phyloP scores from a whole-genome alignment of 805 yeast genomes.

The Brettanomyces anomalus region DNA sequence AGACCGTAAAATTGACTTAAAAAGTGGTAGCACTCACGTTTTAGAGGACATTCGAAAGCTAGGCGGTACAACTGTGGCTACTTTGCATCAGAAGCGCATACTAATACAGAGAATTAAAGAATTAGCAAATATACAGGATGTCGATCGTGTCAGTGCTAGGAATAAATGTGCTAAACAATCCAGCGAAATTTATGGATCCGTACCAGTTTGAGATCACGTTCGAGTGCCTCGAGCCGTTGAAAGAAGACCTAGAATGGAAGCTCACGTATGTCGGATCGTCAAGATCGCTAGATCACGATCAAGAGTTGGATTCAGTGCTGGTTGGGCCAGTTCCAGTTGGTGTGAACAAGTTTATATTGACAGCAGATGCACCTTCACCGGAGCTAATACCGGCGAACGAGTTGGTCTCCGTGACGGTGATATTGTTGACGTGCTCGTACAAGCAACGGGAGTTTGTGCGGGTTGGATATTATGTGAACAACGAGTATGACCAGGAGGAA shows the following conservation, averaged over 20 bases:
- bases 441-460: constrained; percentile 91
- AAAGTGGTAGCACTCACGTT: no score
- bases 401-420: constrained; percentile 90
- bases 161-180: constrained; percentile 86
- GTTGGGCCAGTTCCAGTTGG: constrained; percentile 99
- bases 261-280: constrained; percentile 95
- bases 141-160: constrained; percentile 90
- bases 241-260: constrained; percentile 94
- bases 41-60: no score
- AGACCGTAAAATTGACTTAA: no score
- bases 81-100: no score
- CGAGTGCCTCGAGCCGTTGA: constrained; percentile 89
- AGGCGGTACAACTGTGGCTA: no score
- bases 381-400: constrained; percentile 95
- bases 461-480: constrained; percentile 96
- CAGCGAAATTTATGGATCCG: constrained; percentile 88
- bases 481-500: constrained; percentile 92
- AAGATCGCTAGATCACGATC: constrained; percentile 90
- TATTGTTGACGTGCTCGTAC: constrained; percentile 84
- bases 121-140: constrained; percentile 36
- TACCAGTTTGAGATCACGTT: constrained; percentile 96
- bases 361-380: constrained; percentile 95
- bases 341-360: constrained; percentile 81
- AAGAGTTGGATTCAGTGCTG: constrained; percentile 88
- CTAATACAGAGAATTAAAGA: no score